These are phyloP conservation scores for Tillandsia fasciculata DNA, from an alignment of 176 grass and related monocot species.

Conservation along the genomic window DNA sequence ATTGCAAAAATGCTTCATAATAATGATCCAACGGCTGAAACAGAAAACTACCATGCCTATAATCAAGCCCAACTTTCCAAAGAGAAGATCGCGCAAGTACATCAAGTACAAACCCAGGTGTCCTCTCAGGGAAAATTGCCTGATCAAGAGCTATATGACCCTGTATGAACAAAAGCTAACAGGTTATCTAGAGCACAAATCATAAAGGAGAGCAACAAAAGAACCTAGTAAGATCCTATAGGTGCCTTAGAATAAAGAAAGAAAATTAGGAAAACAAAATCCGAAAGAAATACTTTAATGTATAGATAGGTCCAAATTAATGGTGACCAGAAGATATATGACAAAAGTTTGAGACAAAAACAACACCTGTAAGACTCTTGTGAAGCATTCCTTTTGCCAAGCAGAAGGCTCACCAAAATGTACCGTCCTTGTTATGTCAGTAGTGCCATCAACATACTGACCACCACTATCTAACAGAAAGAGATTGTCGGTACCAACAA, in stretches of 20 bases:
- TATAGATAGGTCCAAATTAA: background rate
- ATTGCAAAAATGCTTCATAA: background rate
- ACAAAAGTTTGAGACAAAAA: constrained; percentile 12
- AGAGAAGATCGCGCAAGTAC: constrained; percentile 85
- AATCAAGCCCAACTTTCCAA: constrained; percentile 97
- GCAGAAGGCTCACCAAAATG: constrained; percentile 85
- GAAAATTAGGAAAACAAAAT: background rate
- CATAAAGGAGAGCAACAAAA: background rate
- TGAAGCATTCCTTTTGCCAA: constrained; percentile 87
- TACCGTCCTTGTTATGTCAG: constrained; percentile 92
- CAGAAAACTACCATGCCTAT: constrained; percentile 65
- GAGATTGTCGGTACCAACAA: constrained; percentile 60
- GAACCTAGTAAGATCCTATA: background rate
- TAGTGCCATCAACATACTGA: constrained; percentile 93
- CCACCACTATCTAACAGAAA: constrained; percentile 98
- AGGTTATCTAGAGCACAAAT: background rate
- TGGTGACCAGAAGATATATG: background rate
- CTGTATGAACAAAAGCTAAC: constrained; percentile 29
- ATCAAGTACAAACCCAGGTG: constrained; percentile 91
- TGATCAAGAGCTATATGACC: constrained; percentile 96
- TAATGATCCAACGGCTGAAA: background rate
- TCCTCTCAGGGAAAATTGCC: constrained; percentile 80
- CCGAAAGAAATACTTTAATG: background rate
- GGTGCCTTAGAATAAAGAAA: background rate
- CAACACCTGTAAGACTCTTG: constrained; percentile 83